Percentiles rank a stretch among this genome's conserved stretches.
These are phyloP conservation scores for Gracilaria vermiculophylla DNA, from an alignment of 23 red algal species.

Conservation along the genomic window DNA sequence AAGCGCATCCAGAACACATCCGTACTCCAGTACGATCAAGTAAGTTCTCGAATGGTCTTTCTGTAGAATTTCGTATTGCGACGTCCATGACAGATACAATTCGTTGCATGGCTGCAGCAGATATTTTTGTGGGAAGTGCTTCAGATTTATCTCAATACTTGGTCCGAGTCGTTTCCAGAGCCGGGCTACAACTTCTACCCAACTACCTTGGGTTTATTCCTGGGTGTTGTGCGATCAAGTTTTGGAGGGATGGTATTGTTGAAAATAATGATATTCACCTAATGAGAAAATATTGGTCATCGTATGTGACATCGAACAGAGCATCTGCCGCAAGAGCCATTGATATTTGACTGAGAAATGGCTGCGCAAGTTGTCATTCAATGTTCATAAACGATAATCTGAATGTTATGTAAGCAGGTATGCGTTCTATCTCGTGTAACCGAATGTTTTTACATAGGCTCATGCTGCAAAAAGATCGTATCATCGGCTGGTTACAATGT, in stretches of 20 bases:
- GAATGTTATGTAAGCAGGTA: no score
- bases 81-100: neutral
- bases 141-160: conserved; percentile 26
- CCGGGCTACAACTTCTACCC: conserved; percentile 10
- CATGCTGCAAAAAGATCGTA: no score
- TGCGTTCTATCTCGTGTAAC: no score
- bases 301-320: neutral
- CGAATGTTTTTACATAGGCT: no score
- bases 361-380: no score
- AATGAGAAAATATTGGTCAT: neutral
- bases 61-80: conserved; percentile 24
- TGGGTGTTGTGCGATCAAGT: neutral
- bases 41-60: neutral
- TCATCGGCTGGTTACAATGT: no score
- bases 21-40: neutral
- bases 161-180: conserved; percentile 19
- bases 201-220: neutral
- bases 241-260: neutral
- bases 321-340: neutral
- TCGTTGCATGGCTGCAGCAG: conserved; percentile 26
- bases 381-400: no score
- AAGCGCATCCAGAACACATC: neutral
- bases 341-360: neutral
- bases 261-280: neutral
- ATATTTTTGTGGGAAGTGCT: conserved; percentile 49